Evolutionary conservation across 345 rosid species (phyloP).

Genomic region (Gossypium herbaceum): DNA sequence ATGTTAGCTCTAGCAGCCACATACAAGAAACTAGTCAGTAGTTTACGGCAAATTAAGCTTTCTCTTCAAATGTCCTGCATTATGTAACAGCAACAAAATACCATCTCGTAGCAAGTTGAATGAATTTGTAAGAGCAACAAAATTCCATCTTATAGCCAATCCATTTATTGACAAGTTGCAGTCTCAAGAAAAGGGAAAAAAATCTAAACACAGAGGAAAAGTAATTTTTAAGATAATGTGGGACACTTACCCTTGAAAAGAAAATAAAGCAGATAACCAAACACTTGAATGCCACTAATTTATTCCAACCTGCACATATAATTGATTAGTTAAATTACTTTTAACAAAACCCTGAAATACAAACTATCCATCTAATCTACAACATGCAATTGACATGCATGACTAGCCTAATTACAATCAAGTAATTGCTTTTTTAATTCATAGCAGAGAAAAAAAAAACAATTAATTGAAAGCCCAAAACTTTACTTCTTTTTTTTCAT

Average conservation of each 20-base stretch:
- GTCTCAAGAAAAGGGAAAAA: neutral
- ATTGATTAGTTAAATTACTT: neutral
- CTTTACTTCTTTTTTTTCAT: neutral
- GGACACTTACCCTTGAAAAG: neutral
- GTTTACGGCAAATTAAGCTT: neutral
- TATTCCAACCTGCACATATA: neutral
- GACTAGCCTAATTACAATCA: neutral
- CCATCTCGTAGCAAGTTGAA: neutral
- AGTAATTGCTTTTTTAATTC: neutral
- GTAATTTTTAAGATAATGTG: neutral
- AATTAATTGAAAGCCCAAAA: neutral
- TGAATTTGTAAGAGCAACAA: neutral
- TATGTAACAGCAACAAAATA: neutral
- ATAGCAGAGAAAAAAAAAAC: neutral
- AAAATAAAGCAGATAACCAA: neutral
- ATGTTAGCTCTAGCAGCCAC: neutral
- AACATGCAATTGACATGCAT: neutral
- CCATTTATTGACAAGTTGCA: neutral
- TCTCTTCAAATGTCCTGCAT: neutral
- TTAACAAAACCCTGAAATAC: neutral
- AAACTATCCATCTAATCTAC: neutral
- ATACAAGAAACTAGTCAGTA: neutral
- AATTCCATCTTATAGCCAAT: neutral
- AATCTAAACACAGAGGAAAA: neutral
- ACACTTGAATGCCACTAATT: neutral